A percentile compares a stretch with the other conserved stretches of the same genome.
These are phyloP conservation scores for Cochlearia excelsa DNA, from an alignment of 345 rosid genomes.

Conservation along the genomic window DNA sequence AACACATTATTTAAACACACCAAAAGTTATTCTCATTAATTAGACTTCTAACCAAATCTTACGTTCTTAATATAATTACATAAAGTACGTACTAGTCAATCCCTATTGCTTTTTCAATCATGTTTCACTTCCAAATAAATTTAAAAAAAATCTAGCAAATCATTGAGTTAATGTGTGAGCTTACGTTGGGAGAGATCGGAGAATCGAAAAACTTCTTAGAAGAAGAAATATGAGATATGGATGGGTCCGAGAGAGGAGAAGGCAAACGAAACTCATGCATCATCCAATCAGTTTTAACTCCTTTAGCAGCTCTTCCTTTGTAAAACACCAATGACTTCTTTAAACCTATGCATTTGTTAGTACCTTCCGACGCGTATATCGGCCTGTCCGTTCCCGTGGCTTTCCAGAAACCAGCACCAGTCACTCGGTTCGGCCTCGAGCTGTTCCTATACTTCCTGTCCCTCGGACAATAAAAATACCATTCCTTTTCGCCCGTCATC, in stretches of 20 bases:
- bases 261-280: constrained; percentile 96
- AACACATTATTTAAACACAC: constrained; percentile 2
- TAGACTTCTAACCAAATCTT: constrained; percentile 13
- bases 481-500: constrained; percentile 70
- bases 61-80: neutral
- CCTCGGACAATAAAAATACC: constrained; percentile 88
- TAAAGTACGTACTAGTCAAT: too few species aligned
- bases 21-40: neutral
- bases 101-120: too few species aligned
- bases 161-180: neutral
- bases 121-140: too few species aligned
- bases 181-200: constrained; percentile 61
- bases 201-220: constrained; percentile 49
- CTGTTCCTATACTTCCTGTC: constrained; percentile 92
- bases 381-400: constrained; percentile 95
- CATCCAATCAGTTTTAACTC: constrained; percentile 95
- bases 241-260: constrained; percentile 46
- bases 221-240: constrained; percentile 10
- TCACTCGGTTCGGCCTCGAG: constrained; percentile 81
- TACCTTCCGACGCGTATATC: constrained; percentile 68
- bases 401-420: constrained; percentile 90
- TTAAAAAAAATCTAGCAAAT: neutral
- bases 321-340: constrained; percentile 92
- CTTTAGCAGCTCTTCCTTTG: constrained; percentile 87
- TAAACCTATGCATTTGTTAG: constrained; percentile 69